Evolutionary conservation across 805 yeast genomes (phyloP).

Genomic region (Kuraishia ogatae): DNA sequence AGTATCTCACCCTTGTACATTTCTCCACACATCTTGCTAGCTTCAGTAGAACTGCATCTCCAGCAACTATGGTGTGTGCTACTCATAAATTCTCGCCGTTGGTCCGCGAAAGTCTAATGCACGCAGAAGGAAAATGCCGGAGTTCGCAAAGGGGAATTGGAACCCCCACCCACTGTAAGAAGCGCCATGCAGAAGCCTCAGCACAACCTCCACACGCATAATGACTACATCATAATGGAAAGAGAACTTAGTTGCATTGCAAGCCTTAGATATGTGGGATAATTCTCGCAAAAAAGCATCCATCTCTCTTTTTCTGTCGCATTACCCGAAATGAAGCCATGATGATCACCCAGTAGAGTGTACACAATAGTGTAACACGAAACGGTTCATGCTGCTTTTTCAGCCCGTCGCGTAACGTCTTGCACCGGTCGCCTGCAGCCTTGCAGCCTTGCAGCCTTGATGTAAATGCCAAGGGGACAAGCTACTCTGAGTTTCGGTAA

Average conservation of each 20-base stretch:
- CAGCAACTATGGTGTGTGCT: background rate
- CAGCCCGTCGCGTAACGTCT: background rate
- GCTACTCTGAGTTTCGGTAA: background rate
- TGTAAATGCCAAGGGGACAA: background rate
- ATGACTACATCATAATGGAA: background rate
- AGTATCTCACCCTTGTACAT: too few relatives aligned
- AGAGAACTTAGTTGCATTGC: background rate
- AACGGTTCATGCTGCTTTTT: background rate
- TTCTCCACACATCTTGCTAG: too few relatives aligned
- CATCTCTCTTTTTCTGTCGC: background rate
- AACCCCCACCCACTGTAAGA: background rate
- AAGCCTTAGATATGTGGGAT: background rate
- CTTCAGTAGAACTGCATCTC: too few relatives aligned
- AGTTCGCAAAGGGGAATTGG: background rate
- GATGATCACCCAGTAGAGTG: background rate
- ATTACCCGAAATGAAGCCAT: background rate
- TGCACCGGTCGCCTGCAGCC: too few relatives aligned
- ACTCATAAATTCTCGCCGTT: background rate
- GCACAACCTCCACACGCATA: background rate
- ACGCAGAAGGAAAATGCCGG: background rate
- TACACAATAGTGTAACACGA: background rate
- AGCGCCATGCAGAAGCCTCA: background rate
- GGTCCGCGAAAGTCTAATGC: background rate
- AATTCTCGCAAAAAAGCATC: background rate
- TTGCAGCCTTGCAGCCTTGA: background rate